These are phyloP conservation scores for Postia placenta DNA, from an alignment of 768 basidiomycete species.

Conservation along the genomic window DNA sequence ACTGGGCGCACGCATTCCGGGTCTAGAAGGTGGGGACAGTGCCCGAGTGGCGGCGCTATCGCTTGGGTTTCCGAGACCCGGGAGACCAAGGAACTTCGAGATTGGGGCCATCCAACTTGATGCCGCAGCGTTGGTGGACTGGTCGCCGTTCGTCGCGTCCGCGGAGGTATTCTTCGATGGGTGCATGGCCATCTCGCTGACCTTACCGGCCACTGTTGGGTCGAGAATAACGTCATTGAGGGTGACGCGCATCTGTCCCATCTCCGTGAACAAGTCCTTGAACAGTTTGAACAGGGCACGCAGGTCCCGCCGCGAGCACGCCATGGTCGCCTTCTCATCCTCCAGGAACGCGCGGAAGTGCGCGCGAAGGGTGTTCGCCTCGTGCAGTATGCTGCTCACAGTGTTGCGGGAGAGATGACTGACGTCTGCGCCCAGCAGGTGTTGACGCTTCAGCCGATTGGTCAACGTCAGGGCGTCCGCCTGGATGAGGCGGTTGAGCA, in stretches of 20 bases:
- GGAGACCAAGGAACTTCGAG: slow-evolving; percentile 67
- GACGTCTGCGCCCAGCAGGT: slow-evolving; percentile 80
- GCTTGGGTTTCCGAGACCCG: slow-evolving; percentile 23
- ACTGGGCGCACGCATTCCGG: slow-evolving; percentile 18
- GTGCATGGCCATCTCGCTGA: slow-evolving; percentile 68
- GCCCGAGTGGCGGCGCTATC: slow-evolving; percentile 20
- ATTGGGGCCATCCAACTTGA: slow-evolving; percentile 78
- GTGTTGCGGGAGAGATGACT: slow-evolving; percentile 82
- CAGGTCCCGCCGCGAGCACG: slow-evolving; percentile 75
- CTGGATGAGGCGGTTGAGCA: slow-evolving; percentile 60
- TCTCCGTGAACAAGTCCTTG: slow-evolving; percentile 77
- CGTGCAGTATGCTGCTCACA: slow-evolving; percentile 64
- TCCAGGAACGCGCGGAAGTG: slow-evolving; percentile 74
- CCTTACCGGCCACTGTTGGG: slow-evolving; percentile 62
- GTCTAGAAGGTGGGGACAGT: slow-evolving; percentile 15
- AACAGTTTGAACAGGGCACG: slow-evolving; percentile 77
- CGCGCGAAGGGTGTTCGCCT: slow-evolving; percentile 59
- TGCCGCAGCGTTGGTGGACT: slow-evolving; percentile 18
- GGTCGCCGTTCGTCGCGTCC: slow-evolving; percentile 30
- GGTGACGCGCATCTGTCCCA: slow-evolving; percentile 73
- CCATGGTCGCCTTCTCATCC: slow-evolving; percentile 58
- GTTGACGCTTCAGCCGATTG: slow-evolving; percentile 85
- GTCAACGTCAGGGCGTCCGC: slow-evolving; percentile 87
- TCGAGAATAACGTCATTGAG: slow-evolving; percentile 91
- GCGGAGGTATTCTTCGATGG: slow-evolving; percentile 44